Conservation (phyloP, 148 eudicot species). For the Fagopyrum homotropicum region DNA sequence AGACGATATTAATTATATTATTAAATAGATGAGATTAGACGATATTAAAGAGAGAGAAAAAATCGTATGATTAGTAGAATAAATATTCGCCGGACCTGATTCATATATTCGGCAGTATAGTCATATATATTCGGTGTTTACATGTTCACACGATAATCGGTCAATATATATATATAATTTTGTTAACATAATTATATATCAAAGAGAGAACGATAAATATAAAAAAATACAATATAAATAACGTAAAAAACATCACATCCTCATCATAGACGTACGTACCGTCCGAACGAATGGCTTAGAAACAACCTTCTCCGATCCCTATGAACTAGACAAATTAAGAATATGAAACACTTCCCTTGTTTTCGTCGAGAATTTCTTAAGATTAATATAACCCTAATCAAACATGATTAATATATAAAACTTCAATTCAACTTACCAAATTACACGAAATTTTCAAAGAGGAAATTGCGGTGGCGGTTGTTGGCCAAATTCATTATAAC, state of each 20-base stretch:
- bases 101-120: no score
- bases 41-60: no score
- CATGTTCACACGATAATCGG: no score
- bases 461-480: slow-evolving; percentile 4
- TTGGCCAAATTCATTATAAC: slow-evolving; percentile 7
- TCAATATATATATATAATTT: no score
- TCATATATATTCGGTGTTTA: no score
- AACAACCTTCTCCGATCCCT: slow-evolving; percentile 9
- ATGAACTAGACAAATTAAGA: neutral
- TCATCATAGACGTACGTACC: slow-evolving; percentile 4
- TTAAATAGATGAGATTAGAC: no score
- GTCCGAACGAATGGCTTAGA: slow-evolving; percentile 8
- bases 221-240: neutral
- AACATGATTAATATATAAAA: neutral
- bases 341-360: neutral
- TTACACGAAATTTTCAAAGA: neutral
- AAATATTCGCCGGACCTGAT: no score
- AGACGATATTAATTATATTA: no score
- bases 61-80: no score
- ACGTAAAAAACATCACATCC: slow-evolving; percentile 2
- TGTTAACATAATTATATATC: neutral
- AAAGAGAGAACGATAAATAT: neutral
- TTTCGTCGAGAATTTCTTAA: neutral
- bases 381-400: neutral
- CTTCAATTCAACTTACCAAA: neutral